phyloP scores from a whole-genome alignment of 768 basidiomycete species.

The Heimioporus sp. region DNA sequence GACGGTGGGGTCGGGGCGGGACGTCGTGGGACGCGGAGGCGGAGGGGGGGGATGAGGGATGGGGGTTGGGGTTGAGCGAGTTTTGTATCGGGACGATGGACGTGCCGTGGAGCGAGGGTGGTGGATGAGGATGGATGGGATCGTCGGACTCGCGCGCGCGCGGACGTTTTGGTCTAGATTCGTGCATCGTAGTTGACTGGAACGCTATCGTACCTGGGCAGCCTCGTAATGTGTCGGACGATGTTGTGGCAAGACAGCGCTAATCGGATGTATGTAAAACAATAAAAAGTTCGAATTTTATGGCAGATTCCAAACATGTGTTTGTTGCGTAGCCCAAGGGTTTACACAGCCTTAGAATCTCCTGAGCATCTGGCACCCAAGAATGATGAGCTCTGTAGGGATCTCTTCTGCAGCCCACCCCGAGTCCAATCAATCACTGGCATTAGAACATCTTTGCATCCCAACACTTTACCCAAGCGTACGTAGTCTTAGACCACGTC shows the following conservation, averaged over 20 bases:
- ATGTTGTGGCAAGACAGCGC: background rate
- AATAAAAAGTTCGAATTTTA: too few species aligned
- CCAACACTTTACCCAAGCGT: background rate
- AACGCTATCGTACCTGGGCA: background rate
- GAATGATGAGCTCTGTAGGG: too few species aligned
- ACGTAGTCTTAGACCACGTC: too few species aligned
- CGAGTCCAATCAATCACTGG: too few species aligned
- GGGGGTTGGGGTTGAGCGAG: conserved; percentile 26
- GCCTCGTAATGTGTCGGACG: background rate
- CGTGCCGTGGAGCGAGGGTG: conserved; percentile 13
- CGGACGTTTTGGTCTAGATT: too few species aligned
- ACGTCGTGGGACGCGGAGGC: background rate
- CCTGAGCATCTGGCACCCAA: too few species aligned
- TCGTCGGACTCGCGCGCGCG: background rate
- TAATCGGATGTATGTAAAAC: too few species aligned
- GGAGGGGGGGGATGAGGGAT: conserved; percentile 19
- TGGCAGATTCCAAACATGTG: too few species aligned
- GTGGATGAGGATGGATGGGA: background rate
- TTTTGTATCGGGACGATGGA: conserved; percentile 28
- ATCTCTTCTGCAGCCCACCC: too few species aligned
- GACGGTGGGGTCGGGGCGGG: background rate
- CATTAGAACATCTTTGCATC: too few species aligned
- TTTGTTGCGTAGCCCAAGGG: too few species aligned
- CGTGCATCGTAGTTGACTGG: background rate
- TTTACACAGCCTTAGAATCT: too few species aligned